A percentile compares a stretch with the other conserved stretches of the same genome.
phyloP scores from a whole-genome alignment of 1,284 basidiomycete genomes.

The Ustilago cynodontis region DNA sequence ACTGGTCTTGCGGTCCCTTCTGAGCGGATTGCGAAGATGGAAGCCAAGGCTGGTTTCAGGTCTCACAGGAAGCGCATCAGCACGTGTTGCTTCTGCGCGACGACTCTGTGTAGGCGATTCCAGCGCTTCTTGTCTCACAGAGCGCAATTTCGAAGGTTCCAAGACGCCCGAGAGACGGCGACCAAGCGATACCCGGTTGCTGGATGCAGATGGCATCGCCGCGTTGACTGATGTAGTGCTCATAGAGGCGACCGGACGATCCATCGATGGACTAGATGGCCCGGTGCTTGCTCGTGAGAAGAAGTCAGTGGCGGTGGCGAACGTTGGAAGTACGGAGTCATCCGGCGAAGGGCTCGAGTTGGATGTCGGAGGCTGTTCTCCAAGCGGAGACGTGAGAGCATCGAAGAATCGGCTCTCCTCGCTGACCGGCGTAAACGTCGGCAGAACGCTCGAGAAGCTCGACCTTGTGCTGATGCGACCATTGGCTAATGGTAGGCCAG shows the following conservation, averaged over 20 bases:
- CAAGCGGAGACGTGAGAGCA: constrained; percentile 26
- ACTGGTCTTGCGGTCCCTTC: constrained; percentile 29
- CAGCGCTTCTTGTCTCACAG: background rate
- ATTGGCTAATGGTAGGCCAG: constrained; percentile 2
- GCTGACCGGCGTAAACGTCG: constrained; percentile 23
- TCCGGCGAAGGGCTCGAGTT: constrained; percentile 10
- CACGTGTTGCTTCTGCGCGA: background rate
- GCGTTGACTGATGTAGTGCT: constrained; percentile 7
- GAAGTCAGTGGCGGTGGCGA: constrained; percentile 30
- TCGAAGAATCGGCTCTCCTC: constrained; percentile 38
- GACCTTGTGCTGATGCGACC: constrained; percentile 13
- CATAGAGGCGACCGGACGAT: constrained; percentile 12
- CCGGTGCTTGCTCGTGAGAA: constrained; percentile 2
- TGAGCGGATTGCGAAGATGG: constrained; percentile 33
- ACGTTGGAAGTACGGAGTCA: constrained; percentile 23
- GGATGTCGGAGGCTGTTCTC: constrained; percentile 15
- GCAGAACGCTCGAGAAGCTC: constrained; percentile 18
- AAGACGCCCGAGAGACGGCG: constrained; percentile 30
- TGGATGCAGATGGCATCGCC: background rate
- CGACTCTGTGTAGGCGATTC: constrained; percentile 20
- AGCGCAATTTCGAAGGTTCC: constrained; percentile 16
- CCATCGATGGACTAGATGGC: constrained; percentile 5
- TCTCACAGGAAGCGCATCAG: constrained; percentile 17
- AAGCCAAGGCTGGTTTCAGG: constrained; percentile 42
- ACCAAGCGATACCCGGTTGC: constrained; percentile 13